Evolutionary conservation across 2,329 filamentous ascomycete species (phyloP), one percentile per base, ranked within the genome.

Genomic region (Ceratocystiopsis minuta): DNA sequence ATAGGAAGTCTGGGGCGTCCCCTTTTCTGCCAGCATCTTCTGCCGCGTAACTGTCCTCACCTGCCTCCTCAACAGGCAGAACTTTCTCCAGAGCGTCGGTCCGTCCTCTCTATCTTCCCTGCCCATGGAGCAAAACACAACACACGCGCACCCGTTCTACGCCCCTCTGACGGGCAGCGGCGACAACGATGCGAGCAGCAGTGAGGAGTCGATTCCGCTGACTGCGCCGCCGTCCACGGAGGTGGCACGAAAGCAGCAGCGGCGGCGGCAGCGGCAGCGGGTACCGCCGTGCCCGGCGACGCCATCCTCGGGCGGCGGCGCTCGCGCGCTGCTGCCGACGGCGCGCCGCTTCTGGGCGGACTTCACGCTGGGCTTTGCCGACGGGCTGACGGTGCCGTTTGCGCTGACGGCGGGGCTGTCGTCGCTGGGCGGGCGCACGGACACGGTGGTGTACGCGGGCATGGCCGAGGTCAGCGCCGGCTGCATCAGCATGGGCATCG

Each of bases 321-420:
- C 11, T 10, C 24, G 24, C 24, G 24, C 24, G 24, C 24, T 28
- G 24, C 38, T 51, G 9, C 57, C 56, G 3, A 48, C 48, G 1
- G 49, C 59, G 16, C 52, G 55, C 2, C 59, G 60, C 13, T 65
- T 75, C 46, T 57, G 77, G 13, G 66, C 69, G 34, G 77, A 83
- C 57, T 72, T 78, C 44, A 84, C 80, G 1, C 72, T 84, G 46
- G 80, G 80, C 17, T 74, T 84, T 48, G 75, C 79, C 0, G 80
- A 85, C 58, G 80, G 80, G 13, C 62, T 84, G 45, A 84, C 80
- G 0, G 80, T 84, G 0, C 80, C 80, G 0, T 84, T 85, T 52
- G 80, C 80, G 16, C 62, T 84, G 16, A 83, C 78, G 0, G 78
- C 80, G 1, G 79, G 80, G 3, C 63, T 85, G 4, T 72, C 69